Base-by-base conservation (phyloP, 2,329 filamentous ascomycete species). In the Colletotrichum tanaceti region DNA sequence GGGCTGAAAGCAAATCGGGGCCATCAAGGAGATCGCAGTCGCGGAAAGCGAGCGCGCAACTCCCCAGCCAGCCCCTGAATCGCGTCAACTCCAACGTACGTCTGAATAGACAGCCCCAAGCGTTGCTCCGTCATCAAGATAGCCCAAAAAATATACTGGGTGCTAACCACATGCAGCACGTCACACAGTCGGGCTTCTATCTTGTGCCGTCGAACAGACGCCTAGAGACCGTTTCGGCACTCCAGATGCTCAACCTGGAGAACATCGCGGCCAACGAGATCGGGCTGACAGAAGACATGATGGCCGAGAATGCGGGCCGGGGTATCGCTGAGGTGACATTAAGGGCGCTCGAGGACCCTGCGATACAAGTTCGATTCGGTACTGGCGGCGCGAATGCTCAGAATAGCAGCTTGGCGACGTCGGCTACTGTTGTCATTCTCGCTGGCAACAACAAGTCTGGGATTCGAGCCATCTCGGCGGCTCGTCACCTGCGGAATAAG, bases 381-480 rank as follows among this genome's bases (percentile, higher is more conserved):
- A 85, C 77, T 57, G 83, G 72, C 24, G 73, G 75, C 3, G 67
- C 73, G 5, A 76, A 75, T 20, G 73, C 73, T 7, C 77, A 74
- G 53, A 78, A 70, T 44, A 74, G 55, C 39, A 72, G 10, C 70
- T 72, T 18, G 71, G 71, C 66, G 11, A 44, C 38, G 65, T 71
- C 79, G 35, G 71, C 76, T 63, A 83, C 84, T 0, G 81, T 89
- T 39, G 89, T 97, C 24, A 88, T 98, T 7, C 85, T 98, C n/a
- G 94, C 93, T 0, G 95, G 96, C n/a, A 98, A 98, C 78, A 95
- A 97, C 79, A 93, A 93, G 72, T 94, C 91, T 0, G 94, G 95
- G 46, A 90, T 93, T 44, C 87, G 95, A 67, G 93, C 94, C 3
- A 86, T 98, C 61, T 92, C 93, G 16, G 94, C 94, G 4, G 94